Evolutionary conservation across 192 early-diverging fungal genomes (phyloP), one percentile per base, ranked within the genome.

Genomic region (Coemansia sp.): DNA sequence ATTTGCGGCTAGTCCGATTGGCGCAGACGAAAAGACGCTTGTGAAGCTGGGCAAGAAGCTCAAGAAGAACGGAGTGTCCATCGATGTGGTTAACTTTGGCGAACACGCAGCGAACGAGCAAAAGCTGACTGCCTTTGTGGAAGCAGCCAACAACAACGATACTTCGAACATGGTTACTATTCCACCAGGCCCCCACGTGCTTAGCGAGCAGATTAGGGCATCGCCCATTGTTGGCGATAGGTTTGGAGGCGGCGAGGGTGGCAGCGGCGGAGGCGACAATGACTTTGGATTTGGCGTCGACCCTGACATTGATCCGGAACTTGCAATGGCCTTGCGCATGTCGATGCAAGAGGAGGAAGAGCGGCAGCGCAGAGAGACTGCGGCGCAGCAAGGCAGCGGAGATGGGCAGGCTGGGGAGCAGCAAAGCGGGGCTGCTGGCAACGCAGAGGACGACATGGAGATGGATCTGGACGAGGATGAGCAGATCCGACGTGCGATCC

Each of bases 51-150:
- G 88, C 60, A 97, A 97, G 83, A 96, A 96, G 70, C 85, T 96
- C 58, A 97, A 97, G 75, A 98, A 98, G 87, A 98, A 98, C 82
- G 94, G 92, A 62, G 86, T 98, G 38, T 93, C 93, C 9, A 88
- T 98, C 13, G 96, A 98, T 67, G 82, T 98, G 9, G 69, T 98
- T 44, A 96, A 92, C 72, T 98, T 98, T 87, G 95, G 96, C 59
- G 93, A 97, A 75, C 90, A 94, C 55, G 67, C 82, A 4, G 86
- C 87, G 52, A 98, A 98, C 65, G 91, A 92, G 29, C 62, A 88
- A 29, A 96, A 95, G 80, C 82, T 98, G 34, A 86, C 94, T 27
- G 93, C 93, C 5, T 98, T 98, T 75, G 86, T 96, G 33, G 82
- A 81, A 25, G 88, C 87, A 30, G 94, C 96, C 30, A 97, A 96